Percentiles rank a stretch among this genome's conserved stretches.
Conservation (phyloP, 352 stramenopile genomes). For the Phytophthora pini region DNA sequence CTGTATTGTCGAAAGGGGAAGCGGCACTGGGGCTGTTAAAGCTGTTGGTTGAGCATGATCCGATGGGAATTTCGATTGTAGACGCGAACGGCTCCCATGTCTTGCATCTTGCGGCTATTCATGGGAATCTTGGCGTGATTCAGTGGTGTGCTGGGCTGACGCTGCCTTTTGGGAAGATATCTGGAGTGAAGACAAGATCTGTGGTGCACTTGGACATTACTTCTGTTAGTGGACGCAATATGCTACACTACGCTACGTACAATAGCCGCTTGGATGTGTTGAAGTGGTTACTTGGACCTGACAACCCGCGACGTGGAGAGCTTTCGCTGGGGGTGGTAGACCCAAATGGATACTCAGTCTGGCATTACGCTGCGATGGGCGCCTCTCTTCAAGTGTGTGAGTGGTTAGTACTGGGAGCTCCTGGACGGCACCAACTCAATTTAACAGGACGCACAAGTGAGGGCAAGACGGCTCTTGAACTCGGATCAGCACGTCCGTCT, state of each 20-base stretch:
- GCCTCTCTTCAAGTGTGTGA: constrained; percentile 61
- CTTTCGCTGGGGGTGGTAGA: constrained; percentile 52
- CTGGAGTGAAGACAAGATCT: constrained; percentile 8
- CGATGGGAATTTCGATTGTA: constrained; percentile 46
- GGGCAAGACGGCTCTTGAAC: constrained; percentile 47
- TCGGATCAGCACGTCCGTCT: constrained; percentile 42
- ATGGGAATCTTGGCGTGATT: constrained; percentile 64
- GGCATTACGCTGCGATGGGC: constrained; percentile 75
- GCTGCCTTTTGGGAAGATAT: not conserved
- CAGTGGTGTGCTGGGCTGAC: constrained; percentile 49
- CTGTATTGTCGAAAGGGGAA: constrained; percentile 37
- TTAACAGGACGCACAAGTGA: constrained; percentile 56
- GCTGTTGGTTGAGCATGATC: constrained; percentile 61
- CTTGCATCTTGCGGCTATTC: constrained; percentile 71
- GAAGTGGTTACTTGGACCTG: constrained; percentile 49
- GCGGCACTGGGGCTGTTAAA: constrained; percentile 50
- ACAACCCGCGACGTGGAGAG: constrained; percentile 32
- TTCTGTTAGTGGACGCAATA: constrained; percentile 65
- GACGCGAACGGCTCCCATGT: constrained; percentile 71
- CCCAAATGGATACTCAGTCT: constrained; percentile 61
- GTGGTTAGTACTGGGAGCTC: constrained; percentile 64
- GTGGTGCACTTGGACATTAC: constrained; percentile 49
- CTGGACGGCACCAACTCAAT: constrained; percentile 41
- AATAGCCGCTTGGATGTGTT: constrained; percentile 59
- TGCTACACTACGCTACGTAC: constrained; percentile 77